Evolutionary conservation across 176 grass and related monocot genomes (phyloP).

Genomic region (Cocos nucifera): DNA sequence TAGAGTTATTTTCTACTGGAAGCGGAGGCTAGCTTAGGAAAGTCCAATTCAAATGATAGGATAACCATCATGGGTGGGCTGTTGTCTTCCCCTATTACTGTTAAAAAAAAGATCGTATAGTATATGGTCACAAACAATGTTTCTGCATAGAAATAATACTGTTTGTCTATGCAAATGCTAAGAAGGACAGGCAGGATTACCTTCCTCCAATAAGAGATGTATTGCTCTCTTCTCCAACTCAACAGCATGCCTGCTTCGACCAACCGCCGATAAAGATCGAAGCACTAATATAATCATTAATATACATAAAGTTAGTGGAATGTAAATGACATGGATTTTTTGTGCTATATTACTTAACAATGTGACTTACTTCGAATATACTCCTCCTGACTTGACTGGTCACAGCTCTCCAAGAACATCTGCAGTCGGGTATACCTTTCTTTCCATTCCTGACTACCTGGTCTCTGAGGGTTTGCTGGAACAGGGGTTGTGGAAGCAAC

Average conservation of each 20-base stretch:
- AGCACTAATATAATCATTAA: constrained; percentile 42
- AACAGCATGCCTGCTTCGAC: constrained; percentile 67
- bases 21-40: too few species aligned
- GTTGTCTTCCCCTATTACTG: too few species aligned
- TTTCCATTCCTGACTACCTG: constrained; percentile 50
- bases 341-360: not conserved
- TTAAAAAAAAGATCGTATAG: too few species aligned
- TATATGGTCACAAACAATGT: too few species aligned
- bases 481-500: constrained; percentile 7
- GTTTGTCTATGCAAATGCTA: not conserved
- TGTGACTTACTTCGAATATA: constrained; percentile 63
- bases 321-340: too few species aligned
- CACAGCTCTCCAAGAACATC: constrained; percentile 55
- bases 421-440: constrained; percentile 68
- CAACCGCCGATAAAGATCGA: constrained; percentile 56
- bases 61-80: too few species aligned
- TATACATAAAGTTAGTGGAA: too few species aligned
- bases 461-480: constrained; percentile 5
- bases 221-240: constrained; percentile 88
- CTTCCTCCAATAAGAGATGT: constrained; percentile 86
- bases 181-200: constrained; percentile 18
- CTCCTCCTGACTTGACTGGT: constrained; percentile 79
- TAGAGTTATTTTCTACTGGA: too few species aligned
- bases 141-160: too few species aligned
- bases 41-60: too few species aligned